phyloP scores from a whole-genome alignment of 2,329 filamentous ascomycete species.

The Aspergillus fructus region DNA sequence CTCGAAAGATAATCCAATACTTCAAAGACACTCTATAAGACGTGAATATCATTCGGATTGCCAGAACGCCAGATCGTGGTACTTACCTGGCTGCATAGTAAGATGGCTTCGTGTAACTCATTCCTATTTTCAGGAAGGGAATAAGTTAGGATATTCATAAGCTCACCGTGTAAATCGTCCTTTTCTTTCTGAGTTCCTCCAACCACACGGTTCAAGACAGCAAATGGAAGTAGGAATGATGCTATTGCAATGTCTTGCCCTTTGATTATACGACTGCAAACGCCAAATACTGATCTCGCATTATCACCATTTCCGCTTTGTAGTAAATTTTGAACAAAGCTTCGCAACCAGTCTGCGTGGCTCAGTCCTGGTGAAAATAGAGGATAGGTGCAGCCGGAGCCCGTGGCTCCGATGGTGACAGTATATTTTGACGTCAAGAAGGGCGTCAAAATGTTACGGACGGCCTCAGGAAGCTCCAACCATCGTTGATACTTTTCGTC shows the following conservation, averaged over 20 bases:
- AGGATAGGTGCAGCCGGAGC: constrained; percentile 66
- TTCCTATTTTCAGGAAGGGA: constrained; percentile 55
- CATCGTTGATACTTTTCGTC: constrained; percentile 70
- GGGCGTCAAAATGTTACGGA: constrained; percentile 79
- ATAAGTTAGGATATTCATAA: constrained; percentile 71
- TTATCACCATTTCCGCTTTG: constrained; percentile 73
- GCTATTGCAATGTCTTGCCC: constrained; percentile 84
- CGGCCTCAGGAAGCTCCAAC: constrained; percentile 71
- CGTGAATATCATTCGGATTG: neutral
- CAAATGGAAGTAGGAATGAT: constrained; percentile 84
- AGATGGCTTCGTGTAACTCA: constrained; percentile 69
- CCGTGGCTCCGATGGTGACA: constrained; percentile 60
- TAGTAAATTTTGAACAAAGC: constrained; percentile 78
- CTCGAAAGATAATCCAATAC: constrained; percentile 87
- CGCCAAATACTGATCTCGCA: constrained; percentile 74
- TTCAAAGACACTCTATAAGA: constrained; percentile 73
- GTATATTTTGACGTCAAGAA: constrained; percentile 83
- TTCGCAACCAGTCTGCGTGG: constrained; percentile 79
- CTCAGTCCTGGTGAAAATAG: constrained; percentile 68
- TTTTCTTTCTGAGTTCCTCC: constrained; percentile 67
- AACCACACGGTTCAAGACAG: constrained; percentile 78
- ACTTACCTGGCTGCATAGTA: constrained; percentile 81
- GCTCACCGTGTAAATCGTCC: constrained; percentile 67
- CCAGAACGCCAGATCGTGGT: neutral
- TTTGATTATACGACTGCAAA: constrained; percentile 77